Percentiles rank a stretch among this genome's conserved stretches.
Conservation (phyloP, 768 basidiomycete species). For the Psilocybe cubensis region DNA sequence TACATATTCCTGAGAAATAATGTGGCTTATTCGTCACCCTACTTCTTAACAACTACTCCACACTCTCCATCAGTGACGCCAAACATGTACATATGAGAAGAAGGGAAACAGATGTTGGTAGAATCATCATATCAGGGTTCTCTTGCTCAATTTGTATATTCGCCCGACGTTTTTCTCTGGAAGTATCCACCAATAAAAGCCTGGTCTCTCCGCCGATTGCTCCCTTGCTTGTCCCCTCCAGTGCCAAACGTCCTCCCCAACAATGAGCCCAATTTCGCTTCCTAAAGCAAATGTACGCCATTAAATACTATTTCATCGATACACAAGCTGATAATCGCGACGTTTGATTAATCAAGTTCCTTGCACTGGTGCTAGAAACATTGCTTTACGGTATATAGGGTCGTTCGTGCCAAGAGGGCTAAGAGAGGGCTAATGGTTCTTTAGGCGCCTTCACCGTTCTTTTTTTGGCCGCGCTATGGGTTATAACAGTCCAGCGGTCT, state of each 20-base stretch:
- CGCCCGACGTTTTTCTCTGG: neutral
- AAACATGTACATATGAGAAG: neutral
- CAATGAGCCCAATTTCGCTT: neutral
- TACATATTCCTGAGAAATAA: neutral
- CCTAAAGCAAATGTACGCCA: neutral
- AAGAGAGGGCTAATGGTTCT: neutral
- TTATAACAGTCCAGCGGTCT: conserved; percentile 2
- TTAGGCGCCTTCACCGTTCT: conserved; percentile 5
- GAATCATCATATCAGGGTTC: neutral
- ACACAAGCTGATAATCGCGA: neutral
- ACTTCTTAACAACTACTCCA: neutral
- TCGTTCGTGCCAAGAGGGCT: neutral
- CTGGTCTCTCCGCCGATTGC: neutral
- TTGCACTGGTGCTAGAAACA: conserved; percentile 6
- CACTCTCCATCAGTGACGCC: neutral
- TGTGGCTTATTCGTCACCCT: neutral
- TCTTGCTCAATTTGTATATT: neutral
- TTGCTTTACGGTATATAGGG: neutral
- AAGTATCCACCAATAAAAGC: neutral
- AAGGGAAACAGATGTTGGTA: neutral
- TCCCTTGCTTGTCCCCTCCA: neutral
- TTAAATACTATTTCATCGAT: neutral
- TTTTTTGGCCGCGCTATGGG: conserved; percentile 1
- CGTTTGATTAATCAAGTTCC: neutral
- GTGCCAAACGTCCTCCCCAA: neutral